Evolutionary conservation across 768 basidiomycete genomes (phyloP), one percentile per base, ranked within the genome.

Genomic region (Termitomyces sp.): DNA sequence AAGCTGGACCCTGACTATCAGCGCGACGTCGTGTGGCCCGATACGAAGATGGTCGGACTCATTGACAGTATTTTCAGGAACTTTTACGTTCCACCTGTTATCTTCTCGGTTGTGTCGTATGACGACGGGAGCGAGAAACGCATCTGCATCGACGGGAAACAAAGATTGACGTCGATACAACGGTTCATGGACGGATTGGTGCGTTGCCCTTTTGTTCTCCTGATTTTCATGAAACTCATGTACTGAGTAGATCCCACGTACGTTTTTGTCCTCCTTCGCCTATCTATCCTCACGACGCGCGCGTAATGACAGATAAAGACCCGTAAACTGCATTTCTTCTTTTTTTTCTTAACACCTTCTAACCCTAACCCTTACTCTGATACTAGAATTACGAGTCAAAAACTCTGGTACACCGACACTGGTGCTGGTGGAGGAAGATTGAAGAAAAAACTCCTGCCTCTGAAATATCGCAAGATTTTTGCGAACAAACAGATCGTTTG

Each of bases 1-100:
- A 75, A 88, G 63, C 70, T 90, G 8, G 83, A 90, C 44, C 86
- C 89, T 0, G 90, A 90, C 40, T 92, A 92, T 65, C 90, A 92
- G 65, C 81, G 89, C 66, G 89, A 85, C 48, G 83, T 92, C 40
- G 91, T 93, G 1, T 93, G 90, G 91, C 76, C 87, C 0, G 86
- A 89, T 59, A 63, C 74, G 3, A 91, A 92, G 69, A 88, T 91
- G 67, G 80, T 85, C 22, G 82, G 83, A 0, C 76, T 93, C 28
- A 83, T 93, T 43, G 91, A 92, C 67, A 89, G 87, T 2, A 76
- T 92, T 11, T 82, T 89, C 59, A 84, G 87, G 45, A 90, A 91
- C 65, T 90, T 85, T 59, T 90, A 90, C 61, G 77, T 90, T 7
- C 88, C 88, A 0, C 88, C 88, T 0, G 72, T 89, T 44, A 88